Base-by-base conservation (phyloP, 208 protist species). In the Trypanosomatidae sp. region DNA sequence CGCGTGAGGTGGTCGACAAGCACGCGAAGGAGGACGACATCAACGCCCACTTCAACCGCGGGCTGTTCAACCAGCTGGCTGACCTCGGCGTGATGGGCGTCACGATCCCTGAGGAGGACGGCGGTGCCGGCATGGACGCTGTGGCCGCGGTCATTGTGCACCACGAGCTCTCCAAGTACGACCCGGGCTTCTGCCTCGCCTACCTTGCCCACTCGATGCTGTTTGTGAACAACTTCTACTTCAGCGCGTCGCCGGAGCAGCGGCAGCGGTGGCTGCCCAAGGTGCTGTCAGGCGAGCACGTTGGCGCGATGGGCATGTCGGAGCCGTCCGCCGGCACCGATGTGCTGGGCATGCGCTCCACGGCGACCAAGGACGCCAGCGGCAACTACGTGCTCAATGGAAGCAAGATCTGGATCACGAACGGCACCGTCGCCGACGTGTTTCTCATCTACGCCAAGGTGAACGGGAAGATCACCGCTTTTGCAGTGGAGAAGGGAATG, bases 381-480 rank as follows among this genome's bases (percentile, higher is more conserved):
- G 85, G 82, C 46, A 52, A 80, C 53, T 98, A 95, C 80, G 72
- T 98, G 17, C 83, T 99, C 15, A 99, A 99, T 75, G 98, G 98
- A 39, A 97, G 84, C 66, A 99, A 99, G 84, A 98, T 98, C 66
- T 99, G 97, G 97, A 99, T 99, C 67, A 99, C 98, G 3, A 99
- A 99, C 77, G 98, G 97, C 8, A 94, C 95, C 25, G 91, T 98
- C 68, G 98, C 97, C 10, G 97, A 99, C 79, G 86, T 99, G 50
- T 89, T 96, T 28, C 84, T 99, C 56, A 91, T 99, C 46, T 99
- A 99, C 84, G 98, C 97, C 4, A 99, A 99, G 82, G 98, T 98
- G 33, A 83, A 98, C 25, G 81, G 86, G 12, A 84, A 88, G 71
- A 90, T 95, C 62, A 89, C 87, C 6, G 75, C 85, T 30, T 95